Base-by-base conservation (phyloP, 345 rosid genomes). In the Arabidopsis arenosa region DNA sequence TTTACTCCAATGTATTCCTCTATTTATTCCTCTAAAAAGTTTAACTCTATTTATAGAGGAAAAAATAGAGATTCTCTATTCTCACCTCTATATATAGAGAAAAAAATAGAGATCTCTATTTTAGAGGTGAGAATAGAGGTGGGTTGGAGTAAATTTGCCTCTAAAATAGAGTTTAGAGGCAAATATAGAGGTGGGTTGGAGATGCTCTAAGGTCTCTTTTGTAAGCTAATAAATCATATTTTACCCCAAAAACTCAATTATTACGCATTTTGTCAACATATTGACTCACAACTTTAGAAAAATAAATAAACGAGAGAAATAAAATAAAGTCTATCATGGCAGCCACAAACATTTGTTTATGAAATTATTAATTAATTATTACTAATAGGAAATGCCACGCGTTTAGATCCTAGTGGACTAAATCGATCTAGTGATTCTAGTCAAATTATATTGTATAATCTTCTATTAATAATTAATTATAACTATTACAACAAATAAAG, bases 371-470 rank as follows among this genome's bases (percentile, higher is more conserved):
- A 33, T n/a, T 33, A 12, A 47, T 35, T 58, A 12, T 55, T 15
- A 21, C 30, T 60, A 72, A 9, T 15, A 72, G 5, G 14, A 61
- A 61, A n/a, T 12, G 36, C 17, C 60, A 72, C 68, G 68, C 9
- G 52, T 39, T 60, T 37, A 39, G 51, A 49, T 41, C 62, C 14
- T 72, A 60, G 40, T 49, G 41, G 75, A 72, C 66, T 28, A 28
- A 35, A 17, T 62, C 18, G 41, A 40, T 26, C 75, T 56, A 56
- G 5, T 30, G 49, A 48, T 49, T 72, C 1, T 61, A 72, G 52
- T 72, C 41, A 72, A 72, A 39, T 49, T 49, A 72, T 62, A 72
- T 62, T 49, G 43, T 30, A 30, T 41, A 41, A 23, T 33, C 62
- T 57, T 30, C 18, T 57, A 33, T 45, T 49, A 12, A 8, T 43